Evolutionary conservation across 192 early-diverging fungal genomes (phyloP), one percentile per base, ranked within the genome.

Genomic region (Coemansia sp.): DNA sequence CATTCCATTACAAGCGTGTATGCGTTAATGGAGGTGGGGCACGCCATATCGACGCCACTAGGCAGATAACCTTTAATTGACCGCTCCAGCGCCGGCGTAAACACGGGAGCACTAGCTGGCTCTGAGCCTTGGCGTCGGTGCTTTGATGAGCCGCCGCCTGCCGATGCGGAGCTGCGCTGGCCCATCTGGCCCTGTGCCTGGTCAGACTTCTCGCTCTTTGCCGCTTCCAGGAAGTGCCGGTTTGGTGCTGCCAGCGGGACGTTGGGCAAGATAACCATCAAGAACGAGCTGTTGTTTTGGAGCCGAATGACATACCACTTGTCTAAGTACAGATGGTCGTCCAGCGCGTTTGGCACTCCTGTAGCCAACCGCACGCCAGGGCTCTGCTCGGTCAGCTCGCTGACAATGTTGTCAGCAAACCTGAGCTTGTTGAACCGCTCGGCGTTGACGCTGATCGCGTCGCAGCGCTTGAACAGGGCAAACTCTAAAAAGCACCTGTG

Each of bases 271-370:
- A 70, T 60, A 17, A 78, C 65, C 68, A 71, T 71, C 56, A 78
- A 27, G 53, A 78, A 78, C 40, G 75, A 71, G 23, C 56, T 48
- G 53, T 68, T 78, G 53, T 78, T 78, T 26, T 59, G 64, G 17
- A 78, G 61, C 14, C 75, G 68, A 34, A 59, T 53, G 8, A 71
- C 75, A 51, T 61, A 78, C 75, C 75, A 78, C 43, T 78, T 78
- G 51, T 78, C 75, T 56, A 71, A 51, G 38, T 63, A 78, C 14
- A 72, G 35, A 32, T 78, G 64, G 34, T 53, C 54, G 45, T 78
- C 75, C 11, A 78, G 69, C 29, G 51, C 75, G 25, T 78, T 78
- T 2, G 75, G 60, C 25, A 72, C 60, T 14, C 64, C 65, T 7
- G 64, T 53, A 2, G 69, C 65, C 50, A 50, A 53, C 17, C 43